Conservation (phyloP, 345 rosid genomes). For the Gynandropsis gynandra region DNA sequence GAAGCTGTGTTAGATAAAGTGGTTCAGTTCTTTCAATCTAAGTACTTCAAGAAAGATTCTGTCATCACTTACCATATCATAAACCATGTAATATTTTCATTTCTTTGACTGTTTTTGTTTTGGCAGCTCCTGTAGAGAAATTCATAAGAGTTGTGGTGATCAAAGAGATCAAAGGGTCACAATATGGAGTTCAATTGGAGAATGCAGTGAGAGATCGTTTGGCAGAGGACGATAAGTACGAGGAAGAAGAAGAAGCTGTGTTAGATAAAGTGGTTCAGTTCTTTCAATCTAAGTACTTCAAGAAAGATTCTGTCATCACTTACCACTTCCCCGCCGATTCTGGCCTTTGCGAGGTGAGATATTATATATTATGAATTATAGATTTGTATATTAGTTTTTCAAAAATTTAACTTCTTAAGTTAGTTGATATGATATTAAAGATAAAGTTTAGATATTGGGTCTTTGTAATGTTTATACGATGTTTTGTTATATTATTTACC, state of each 20-base stretch:
- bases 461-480: no score
- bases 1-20: conserved; percentile 76
- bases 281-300: conserved; percentile 84
- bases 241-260: conserved; percentile 84
- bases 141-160: conserved; percentile 73
- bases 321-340: conserved; percentile 57
- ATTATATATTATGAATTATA: background rate
- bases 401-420: no score
- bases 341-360: conserved; percentile 44
- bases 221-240: conserved; percentile 75
- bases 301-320: conserved; percentile 58
- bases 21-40: conserved; percentile 74
- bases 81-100: background rate
- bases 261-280: conserved; percentile 70
- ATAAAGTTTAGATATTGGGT: no score
- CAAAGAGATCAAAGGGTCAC: conserved; percentile 91
- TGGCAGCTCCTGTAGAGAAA: conserved; percentile 63
- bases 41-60: conserved; percentile 67
- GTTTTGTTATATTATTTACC: no score
- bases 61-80: conserved; percentile 20
- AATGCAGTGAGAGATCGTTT: conserved; percentile 74
- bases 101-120: background rate
- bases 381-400: no score
- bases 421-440: no score
- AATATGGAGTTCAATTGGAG: conserved; percentile 85